phyloP scores from a whole-genome alignment of 352 stramenopile genomes.

The Phytopythium oedochilum region DNA sequence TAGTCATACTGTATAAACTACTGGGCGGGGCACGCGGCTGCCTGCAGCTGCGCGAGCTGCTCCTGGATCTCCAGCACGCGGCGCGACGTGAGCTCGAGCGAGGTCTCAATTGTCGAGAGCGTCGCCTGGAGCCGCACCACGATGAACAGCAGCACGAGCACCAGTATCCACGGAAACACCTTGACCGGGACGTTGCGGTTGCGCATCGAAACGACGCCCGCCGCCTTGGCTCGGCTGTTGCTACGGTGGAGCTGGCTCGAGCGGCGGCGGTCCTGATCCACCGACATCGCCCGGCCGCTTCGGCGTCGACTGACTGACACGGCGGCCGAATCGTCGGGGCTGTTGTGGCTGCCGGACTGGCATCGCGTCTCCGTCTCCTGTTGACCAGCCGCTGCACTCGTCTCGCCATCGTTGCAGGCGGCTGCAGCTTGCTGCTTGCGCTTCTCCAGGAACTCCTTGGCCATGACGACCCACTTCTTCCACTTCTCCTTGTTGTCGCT shows the following conservation, averaged over 20 bases:
- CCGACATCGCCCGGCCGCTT: neutral
- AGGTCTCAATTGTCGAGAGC: slow-evolving; percentile 52
- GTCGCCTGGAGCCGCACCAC: slow-evolving; percentile 53
- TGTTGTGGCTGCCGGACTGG: neutral
- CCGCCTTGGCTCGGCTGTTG: slow-evolving; percentile 3
- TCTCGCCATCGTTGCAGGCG: neutral
- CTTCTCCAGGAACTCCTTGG: slow-evolving; percentile 41
- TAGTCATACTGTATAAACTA: slow-evolving; percentile 1
- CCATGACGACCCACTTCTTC: slow-evolving; percentile 60
- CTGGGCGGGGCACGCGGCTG: slow-evolving; percentile 16
- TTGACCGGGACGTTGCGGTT: slow-evolving; percentile 21
- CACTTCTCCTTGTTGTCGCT: slow-evolving; percentile 75
- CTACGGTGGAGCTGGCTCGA: slow-evolving; percentile 12
- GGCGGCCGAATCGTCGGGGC: neutral
- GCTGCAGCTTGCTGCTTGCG: neutral
- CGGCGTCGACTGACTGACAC: neutral
- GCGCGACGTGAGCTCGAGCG: slow-evolving; percentile 35
- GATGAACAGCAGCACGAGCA: slow-evolving; percentile 56
- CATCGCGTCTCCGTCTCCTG: neutral
- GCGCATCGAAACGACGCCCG: slow-evolving; percentile 3
- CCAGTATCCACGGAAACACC: slow-evolving; percentile 67
- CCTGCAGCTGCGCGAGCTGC: slow-evolving; percentile 15
- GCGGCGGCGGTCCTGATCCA: slow-evolving; percentile 7
- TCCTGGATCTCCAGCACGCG: slow-evolving; percentile 31
- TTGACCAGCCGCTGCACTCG: neutral